Conservation (phyloP, 2,329 filamentous ascomycete species). For the Colletotrichum endophyticum region DNA sequence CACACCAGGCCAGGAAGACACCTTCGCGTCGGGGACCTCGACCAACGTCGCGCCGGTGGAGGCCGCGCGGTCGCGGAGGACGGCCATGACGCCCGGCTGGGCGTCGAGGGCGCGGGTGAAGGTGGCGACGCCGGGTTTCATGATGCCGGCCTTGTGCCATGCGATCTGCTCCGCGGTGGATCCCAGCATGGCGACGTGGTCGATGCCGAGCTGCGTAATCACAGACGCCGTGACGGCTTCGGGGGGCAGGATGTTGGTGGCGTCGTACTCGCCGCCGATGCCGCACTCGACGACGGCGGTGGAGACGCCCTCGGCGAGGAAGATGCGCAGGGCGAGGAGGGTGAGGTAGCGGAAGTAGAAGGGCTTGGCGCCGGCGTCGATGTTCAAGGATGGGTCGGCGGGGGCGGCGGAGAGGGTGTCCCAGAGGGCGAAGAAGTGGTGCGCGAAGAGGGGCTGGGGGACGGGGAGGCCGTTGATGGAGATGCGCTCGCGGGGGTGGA, state of each 20-base stretch:
- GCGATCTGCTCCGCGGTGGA: slow-evolving; percentile 69
- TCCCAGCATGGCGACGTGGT: slow-evolving; percentile 70
- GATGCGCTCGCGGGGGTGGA: slow-evolving; percentile 71
- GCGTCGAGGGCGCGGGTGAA: slow-evolving; percentile 36
- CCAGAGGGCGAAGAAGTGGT: slow-evolving; percentile 74
- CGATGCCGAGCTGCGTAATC: slow-evolving; percentile 71
- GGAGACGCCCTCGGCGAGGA: slow-evolving; percentile 66
- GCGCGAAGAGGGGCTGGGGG: slow-evolving; percentile 62
- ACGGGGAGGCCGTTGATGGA: slow-evolving; percentile 65
- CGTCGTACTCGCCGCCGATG: slow-evolving; percentile 71
- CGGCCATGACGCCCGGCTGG: slow-evolving; percentile 43
- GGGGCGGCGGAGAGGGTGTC: slow-evolving; percentile 52
- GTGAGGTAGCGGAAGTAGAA: slow-evolving; percentile 68
- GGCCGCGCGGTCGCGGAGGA: slow-evolving; percentile 53
- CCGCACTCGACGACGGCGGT: slow-evolving; percentile 70
- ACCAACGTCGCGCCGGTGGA: slow-evolving; percentile 56
- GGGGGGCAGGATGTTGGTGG: slow-evolving; percentile 65
- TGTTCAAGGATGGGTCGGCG: slow-evolving; percentile 27
- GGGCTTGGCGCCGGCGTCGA: slow-evolving; percentile 47
- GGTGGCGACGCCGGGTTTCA: slow-evolving; percentile 63
- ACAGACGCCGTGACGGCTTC: slow-evolving; percentile 61
- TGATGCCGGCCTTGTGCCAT: slow-evolving; percentile 77
- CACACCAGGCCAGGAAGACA: slow-evolving; percentile 1
- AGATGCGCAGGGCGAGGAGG: slow-evolving; percentile 71
- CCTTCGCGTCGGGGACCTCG: slow-evolving; percentile 23